Evolutionary conservation across 768 basidiomycete genomes (phyloP), one percentile per base, ranked within the genome.

Genomic region (Megacollybia marginata): DNA sequence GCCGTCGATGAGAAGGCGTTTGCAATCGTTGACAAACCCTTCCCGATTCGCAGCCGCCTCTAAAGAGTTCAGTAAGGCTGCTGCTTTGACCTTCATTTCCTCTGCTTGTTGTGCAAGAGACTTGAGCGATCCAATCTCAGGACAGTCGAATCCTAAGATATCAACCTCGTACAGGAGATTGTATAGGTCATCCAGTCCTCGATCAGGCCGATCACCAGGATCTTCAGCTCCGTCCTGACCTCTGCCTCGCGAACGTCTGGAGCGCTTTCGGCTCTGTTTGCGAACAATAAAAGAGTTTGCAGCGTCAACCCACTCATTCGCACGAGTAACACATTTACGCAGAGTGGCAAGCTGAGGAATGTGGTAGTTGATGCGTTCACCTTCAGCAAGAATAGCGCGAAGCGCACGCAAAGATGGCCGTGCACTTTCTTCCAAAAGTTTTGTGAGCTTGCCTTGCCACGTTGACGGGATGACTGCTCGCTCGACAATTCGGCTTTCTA

Each of bases 251-350:
- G 81, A 76, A 49, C 81, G 72, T 47, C 82, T 75, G 16, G 83
- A 73, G n/a, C 86, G 84, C 61, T 88, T 88, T 48, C 87, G 76
- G 53, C 81, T 84, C 58, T 86, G 83, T 64, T 90, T 91, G 48
- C 88, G 83, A 46, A 85, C 78, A 52, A 85, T 72, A 67, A 89
- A 89, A 0, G 78, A 72, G 55, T 88, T 88, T 32, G 88, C 88
- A 9, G 80, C 74, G 51, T 92, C 90, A n/a, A 92, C 72, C 92
- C 92, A 94, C 58, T 87, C 85, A 54, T 83, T 90, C 16, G 88
- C 92, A 53, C 80, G 75, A 42, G 64, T 77, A 47, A 97, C 89
- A 59, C 89, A 89, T 65, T 82, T 88, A 42, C 85, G 78, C 34
- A 97, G 76, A 44, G 78, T 68, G 28, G 69, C 65, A 49, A 93